These are phyloP conservation scores for Glebionis coronaria DNA, from an alignment of 129 eudicot species.

Conservation along the genomic window DNA sequence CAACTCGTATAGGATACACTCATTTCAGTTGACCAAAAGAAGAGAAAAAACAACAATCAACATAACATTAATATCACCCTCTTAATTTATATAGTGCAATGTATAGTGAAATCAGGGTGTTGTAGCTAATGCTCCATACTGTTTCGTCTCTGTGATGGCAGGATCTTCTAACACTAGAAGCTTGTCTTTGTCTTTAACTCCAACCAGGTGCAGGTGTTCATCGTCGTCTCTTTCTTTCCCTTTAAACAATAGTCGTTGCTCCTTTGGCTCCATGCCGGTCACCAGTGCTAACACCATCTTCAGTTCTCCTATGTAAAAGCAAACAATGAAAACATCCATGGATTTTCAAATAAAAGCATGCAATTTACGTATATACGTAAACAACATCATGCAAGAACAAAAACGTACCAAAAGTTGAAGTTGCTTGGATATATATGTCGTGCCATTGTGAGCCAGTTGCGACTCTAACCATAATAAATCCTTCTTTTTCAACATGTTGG, in stretches of 20 bases:
- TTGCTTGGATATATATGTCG: constrained; percentile 57
- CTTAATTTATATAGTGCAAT: not conserved
- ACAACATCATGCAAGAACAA: not conserved
- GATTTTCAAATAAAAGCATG: not conserved
- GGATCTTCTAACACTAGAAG: constrained; percentile 71
- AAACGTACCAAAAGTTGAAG: constrained; percentile 73
- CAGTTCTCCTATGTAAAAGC: constrained; percentile 47
- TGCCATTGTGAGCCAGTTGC: constrained; percentile 60
- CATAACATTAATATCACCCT: constrained; percentile 18
- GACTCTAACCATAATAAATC: constrained; percentile 48
- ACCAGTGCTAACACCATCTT: constrained; percentile 54
- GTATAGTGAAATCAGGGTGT: too few relatives aligned
- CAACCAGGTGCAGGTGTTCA: constrained; percentile 78
- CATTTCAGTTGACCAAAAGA: too few relatives aligned
- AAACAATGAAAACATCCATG: not conserved
- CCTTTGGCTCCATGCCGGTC: constrained; percentile 57
- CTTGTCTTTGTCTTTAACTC: constrained; percentile 66
- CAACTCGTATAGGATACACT: too few relatives aligned
- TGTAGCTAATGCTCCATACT: constrained; percentile 27
- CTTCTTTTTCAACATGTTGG: constrained; percentile 38
- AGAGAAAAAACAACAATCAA: not conserved
- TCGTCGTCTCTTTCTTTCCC: constrained; percentile 73
- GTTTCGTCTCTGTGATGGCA: constrained; percentile 63
- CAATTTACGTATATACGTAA: not conserved
- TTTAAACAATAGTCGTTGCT: constrained; percentile 69